Base-by-base conservation (phyloP, 2,329 filamentous ascomycete species). In the Verticillium nonalfalfae region DNA sequence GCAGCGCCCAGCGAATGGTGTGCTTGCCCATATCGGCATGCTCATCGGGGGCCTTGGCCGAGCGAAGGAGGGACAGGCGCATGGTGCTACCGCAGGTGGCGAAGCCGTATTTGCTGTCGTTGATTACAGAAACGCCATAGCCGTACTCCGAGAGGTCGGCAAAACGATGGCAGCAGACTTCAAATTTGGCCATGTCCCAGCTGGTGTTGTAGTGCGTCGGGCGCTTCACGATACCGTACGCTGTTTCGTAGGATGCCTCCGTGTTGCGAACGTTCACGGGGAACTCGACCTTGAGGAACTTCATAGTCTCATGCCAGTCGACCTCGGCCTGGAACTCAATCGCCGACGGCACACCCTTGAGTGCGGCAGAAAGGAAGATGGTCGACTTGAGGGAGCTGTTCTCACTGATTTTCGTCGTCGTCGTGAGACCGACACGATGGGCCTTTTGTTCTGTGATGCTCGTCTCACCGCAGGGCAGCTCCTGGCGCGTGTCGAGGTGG, bases 231-330 rank as follows among this genome's bases (percentile, higher is more conserved):
- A 97, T 86, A 68, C 94, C 94, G 71, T 91, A 98, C 70, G 97
- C 93, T 7, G 92, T 96, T 75, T 99, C 95, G 74, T 99, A 99
- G 13, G 88, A 91, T 36, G 95, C 95, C 75, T 97, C 93, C 0
- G 90, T 96, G 75, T 94, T 97, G 67, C 87, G 85, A 65, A 98
- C 83, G 69, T 96, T 89, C 65, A 97, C 93, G 0, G 95, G 94
- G 77, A 99, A 99, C 74, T 99, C 95, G 58, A 98, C 94, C 81
- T 99, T 99, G 71, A 99, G 84, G 81, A 98, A 98, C 72, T 95
- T 96, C 89, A 95, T 97, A 13, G 87, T 92, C 75, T 99, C 95
- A 67, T 89, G 90, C 95, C 95, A 99, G 72, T 97, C 91, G n/a
- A 98, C 91, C 67, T 96, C 91, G 58, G 89, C 90, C 50, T 86